These are phyloP conservation scores for Aspergillus transmontanensis DNA, from an alignment of 2,329 filamentous ascomycete genomes.

Conservation along the genomic window DNA sequence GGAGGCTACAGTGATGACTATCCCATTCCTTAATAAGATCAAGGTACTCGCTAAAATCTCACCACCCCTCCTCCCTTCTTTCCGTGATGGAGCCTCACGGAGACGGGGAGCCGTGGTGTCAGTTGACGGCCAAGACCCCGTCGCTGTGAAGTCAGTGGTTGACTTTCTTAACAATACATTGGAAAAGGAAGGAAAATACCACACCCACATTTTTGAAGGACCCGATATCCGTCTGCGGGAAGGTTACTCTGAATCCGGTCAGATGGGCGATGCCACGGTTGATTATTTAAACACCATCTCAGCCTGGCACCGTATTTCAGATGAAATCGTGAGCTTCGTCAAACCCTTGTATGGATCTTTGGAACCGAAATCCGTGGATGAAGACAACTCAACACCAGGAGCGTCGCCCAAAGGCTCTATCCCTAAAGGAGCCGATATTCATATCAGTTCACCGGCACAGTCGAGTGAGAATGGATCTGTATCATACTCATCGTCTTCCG, in stretches of 20 bases:
- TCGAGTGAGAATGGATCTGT: constrained; percentile 32
- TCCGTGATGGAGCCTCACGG: constrained; percentile 31
- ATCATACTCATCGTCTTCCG: constrained; percentile 20
- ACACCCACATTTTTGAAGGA: constrained; percentile 53
- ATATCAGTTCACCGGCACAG: constrained; percentile 33
- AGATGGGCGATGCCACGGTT: constrained; percentile 50
- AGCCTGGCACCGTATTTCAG: constrained; percentile 75
- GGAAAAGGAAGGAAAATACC: constrained; percentile 54
- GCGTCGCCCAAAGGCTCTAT: constrained; percentile 38
- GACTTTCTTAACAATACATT: constrained; percentile 62
- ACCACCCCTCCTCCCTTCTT: constrained; percentile 58
- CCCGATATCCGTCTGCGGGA: constrained; percentile 34
- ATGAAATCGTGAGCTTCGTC: constrained; percentile 66
- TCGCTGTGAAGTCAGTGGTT: constrained; percentile 67
- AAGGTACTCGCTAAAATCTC: constrained; percentile 75
- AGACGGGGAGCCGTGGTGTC: constrained; percentile 78
- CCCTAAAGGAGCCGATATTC: constrained; percentile 31
- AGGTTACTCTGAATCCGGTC: constrained; percentile 26
- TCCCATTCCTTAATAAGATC: constrained; percentile 75
- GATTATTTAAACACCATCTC: constrained; percentile 69
- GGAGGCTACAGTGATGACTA: constrained; percentile 73
- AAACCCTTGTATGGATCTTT: constrained; percentile 34
- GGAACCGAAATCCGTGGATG: constrained; percentile 21
- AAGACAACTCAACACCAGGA: constrained; percentile 22
- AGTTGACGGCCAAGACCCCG: constrained; percentile 72